Conservation (phyloP, 176 grass and related monocot genomes). For the Carex littledalei region DNA sequence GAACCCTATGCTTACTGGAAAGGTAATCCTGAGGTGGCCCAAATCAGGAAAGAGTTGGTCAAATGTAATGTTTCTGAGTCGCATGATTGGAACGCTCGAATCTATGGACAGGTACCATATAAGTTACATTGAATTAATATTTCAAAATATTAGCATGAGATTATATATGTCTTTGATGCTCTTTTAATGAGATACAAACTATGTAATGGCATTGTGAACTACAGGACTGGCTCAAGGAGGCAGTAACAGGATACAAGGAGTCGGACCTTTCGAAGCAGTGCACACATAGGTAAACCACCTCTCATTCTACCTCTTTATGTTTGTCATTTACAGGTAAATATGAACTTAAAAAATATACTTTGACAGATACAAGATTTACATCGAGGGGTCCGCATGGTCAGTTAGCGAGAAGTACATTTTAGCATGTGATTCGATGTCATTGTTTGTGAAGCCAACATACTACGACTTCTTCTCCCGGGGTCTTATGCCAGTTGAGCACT, state of each 20-base stretch:
- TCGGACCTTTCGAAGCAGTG: constrained; percentile 78
- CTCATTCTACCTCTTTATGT: not conserved
- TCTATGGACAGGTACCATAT: constrained; percentile 56
- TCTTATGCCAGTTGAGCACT: constrained; percentile 72
- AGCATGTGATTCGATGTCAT: constrained; percentile 75
- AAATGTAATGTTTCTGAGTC: constrained; percentile 58
- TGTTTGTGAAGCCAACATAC: constrained; percentile 65
- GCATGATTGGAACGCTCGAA: constrained; percentile 73
- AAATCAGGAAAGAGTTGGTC: constrained; percentile 49
- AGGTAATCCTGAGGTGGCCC: constrained; percentile 70
- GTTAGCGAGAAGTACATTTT: constrained; percentile 94
- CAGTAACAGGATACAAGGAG: constrained; percentile 45
- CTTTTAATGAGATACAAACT: not conserved
- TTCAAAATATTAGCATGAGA: constrained; percentile 6
- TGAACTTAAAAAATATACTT: not conserved
- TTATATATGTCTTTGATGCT: not conserved
- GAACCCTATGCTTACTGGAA: constrained; percentile 90
- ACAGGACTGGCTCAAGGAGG: constrained; percentile 83
- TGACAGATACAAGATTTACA: constrained; percentile 79
- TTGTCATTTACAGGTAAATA: not conserved
- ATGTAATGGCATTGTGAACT: not conserved
- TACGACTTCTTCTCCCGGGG: constrained; percentile 86
- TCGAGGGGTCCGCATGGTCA: constrained; percentile 89
- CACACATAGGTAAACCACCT: constrained; percentile 42
- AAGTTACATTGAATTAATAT: not conserved